Evolutionary conservation across 257 asterid species (phyloP).

Genomic region (Nemophila menziesii): DNA sequence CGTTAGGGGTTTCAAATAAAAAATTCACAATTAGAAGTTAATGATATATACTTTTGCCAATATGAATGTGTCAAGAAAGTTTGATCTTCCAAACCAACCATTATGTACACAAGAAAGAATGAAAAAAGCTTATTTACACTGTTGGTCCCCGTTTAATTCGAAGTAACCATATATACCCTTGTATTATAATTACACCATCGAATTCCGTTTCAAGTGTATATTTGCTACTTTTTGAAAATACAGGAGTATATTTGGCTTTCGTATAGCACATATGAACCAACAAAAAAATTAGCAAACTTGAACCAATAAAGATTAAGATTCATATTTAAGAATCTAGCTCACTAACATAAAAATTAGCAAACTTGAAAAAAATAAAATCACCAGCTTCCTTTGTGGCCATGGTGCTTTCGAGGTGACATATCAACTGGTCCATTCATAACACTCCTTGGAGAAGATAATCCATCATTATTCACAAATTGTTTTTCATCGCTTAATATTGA

Average conservation of each 20-base stretch:
- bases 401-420: slow-evolving; percentile 3
- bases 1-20: neutral
- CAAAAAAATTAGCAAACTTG: too few species aligned
- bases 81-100: neutral
- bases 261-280: too few species aligned
- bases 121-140: too few species aligned
- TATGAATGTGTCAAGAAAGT: neutral
- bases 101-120: neutral
- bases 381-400: slow-evolving; percentile 22
- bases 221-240: too few species aligned
- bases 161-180: too few species aligned
- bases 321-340: neutral
- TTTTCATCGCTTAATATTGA: slow-evolving; percentile 20
- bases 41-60: too few species aligned
- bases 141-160: too few species aligned
- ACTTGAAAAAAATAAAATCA: neutral
- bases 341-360: neutral
- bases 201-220: too few species aligned
- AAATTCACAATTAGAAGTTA: neutral
- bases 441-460: slow-evolving; percentile 23
- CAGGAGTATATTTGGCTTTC: too few species aligned
- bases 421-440: slow-evolving; percentile 17
- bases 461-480: slow-evolving; percentile 1
- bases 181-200: too few species aligned
- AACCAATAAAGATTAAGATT: too few species aligned